phyloP scores from a whole-genome alignment of 169 alveolate genomes.

The Plasmodium vinckei region DNA sequence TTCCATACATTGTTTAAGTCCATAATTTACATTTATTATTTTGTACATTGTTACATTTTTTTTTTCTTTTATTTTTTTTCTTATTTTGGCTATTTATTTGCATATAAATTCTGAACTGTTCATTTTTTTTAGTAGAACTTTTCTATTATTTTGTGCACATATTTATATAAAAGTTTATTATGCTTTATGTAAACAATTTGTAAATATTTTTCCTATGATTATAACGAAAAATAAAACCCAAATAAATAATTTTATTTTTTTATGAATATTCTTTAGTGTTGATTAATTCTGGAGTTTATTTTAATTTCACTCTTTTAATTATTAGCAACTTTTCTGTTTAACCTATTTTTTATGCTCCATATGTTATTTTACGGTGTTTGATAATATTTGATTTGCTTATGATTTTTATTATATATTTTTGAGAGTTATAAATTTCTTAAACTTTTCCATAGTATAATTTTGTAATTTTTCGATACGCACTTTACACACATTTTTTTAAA shows the following conservation, averaged over 20 bases:
- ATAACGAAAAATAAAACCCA: neutral
- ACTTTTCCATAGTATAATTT: constrained; percentile 2
- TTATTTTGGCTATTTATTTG: constrained; percentile 22
- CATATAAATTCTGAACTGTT: constrained; percentile 43
- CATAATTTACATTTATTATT: too few relatives aligned
- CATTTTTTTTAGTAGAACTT: constrained; percentile 14
- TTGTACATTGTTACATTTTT: neutral
- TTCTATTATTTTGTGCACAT: constrained; percentile 3
- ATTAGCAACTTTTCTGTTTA: too few relatives aligned
- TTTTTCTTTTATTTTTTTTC: constrained; percentile 28
- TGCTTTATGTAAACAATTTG: too few relatives aligned
- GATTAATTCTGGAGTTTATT: too few relatives aligned
- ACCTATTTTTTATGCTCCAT: too few relatives aligned
- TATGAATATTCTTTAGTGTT: too few relatives aligned
- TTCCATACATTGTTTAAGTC: too few relatives aligned
- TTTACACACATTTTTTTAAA: constrained; percentile 3
- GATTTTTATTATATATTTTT: too few relatives aligned
- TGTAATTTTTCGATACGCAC: neutral
- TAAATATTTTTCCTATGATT: constrained; percentile 1
- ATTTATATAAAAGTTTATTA: constrained; percentile 25
- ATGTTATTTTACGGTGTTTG: too few relatives aligned
- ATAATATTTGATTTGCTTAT: too few relatives aligned
- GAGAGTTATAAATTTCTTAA: too few relatives aligned
- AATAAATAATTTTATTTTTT: neutral
- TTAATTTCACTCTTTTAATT: too few relatives aligned